These are phyloP conservation scores for Zostera marina DNA, from an alignment of 116 monocot genomes.

Conservation along the genomic window DNA sequence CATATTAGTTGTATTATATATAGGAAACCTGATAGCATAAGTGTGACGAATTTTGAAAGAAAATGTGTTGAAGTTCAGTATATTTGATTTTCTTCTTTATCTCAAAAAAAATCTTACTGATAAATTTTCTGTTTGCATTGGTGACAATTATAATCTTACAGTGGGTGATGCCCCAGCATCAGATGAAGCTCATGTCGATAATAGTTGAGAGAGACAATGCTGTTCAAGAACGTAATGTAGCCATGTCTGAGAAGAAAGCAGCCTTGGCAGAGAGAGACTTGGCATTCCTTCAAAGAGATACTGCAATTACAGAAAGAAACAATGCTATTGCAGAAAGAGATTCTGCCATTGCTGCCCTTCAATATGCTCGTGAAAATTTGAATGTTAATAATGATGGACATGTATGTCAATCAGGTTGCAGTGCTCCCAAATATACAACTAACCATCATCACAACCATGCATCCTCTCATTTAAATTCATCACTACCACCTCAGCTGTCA, in stretches of 20 bases:
- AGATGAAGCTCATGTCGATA: constrained; percentile 47
- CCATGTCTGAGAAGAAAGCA: constrained; percentile 57
- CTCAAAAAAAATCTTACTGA: no score
- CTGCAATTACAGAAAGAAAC: constrained; percentile 48
- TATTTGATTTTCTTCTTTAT: not conserved
- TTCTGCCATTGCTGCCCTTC: constrained; percentile 43
- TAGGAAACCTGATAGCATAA: no score
- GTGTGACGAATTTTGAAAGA: no score
- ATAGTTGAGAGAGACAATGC: constrained; percentile 43
- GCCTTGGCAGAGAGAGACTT: constrained; percentile 66
- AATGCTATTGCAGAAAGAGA: constrained; percentile 60
- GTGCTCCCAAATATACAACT: constrained; percentile 11
- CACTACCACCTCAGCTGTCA: constrained; percentile 18
- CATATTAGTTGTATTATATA: no score
- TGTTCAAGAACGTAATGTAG: constrained; percentile 42
- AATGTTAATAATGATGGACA: constrained; percentile 9
- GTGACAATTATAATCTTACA: constrained; percentile 12
- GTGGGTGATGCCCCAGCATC: constrained; percentile 71
- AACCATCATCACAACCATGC: constrained; percentile 15
- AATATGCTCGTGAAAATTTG: constrained; percentile 23
- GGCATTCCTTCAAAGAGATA: constrained; percentile 48
- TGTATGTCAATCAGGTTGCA: constrained; percentile 13
- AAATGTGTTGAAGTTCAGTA: not conserved
- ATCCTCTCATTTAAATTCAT: constrained; percentile 8
- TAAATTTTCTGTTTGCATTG: not conserved